These are phyloP conservation scores for Kodamaea laetipori DNA, from an alignment of 805 yeast genomes.

Conservation along the genomic window DNA sequence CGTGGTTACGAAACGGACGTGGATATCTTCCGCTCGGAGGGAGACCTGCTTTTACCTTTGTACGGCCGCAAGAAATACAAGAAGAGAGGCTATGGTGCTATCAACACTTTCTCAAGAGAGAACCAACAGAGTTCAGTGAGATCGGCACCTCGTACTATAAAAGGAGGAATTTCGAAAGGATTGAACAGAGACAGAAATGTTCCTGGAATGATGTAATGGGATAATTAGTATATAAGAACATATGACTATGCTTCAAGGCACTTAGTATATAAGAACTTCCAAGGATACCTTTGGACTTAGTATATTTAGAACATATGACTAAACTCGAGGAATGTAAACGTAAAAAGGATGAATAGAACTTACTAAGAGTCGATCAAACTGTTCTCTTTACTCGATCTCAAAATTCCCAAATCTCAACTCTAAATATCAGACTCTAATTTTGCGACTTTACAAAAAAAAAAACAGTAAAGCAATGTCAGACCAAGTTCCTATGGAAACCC, in stretches of 20 bases:
- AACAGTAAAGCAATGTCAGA: conserved; percentile 30
- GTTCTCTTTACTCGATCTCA: too few relatives aligned
- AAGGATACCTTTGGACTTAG: too few relatives aligned
- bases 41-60: conserved; percentile 33
- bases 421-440: too few relatives aligned
- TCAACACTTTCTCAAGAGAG: background rate
- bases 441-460: background rate
- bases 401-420: background rate
- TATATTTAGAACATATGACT: too few relatives aligned
- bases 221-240: background rate
- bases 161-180: conserved; percentile 22
- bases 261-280: too few relatives aligned
- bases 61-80: conserved; percentile 20
- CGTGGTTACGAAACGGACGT: conserved; percentile 48
- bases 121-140: background rate
- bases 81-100: conserved; percentile 23
- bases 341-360: background rate
- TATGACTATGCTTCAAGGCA: too few relatives aligned
- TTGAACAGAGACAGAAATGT: conserved; percentile 29
- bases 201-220: conserved; percentile 17
- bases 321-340: too few relatives aligned
- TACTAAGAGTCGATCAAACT: too few relatives aligned
- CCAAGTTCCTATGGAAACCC: conserved; percentile 28
- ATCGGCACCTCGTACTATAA: conserved; percentile 29
- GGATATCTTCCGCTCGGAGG: conserved; percentile 35